Conservation (phyloP, 306 rosid species). For the Vigna trinervia region DNA sequence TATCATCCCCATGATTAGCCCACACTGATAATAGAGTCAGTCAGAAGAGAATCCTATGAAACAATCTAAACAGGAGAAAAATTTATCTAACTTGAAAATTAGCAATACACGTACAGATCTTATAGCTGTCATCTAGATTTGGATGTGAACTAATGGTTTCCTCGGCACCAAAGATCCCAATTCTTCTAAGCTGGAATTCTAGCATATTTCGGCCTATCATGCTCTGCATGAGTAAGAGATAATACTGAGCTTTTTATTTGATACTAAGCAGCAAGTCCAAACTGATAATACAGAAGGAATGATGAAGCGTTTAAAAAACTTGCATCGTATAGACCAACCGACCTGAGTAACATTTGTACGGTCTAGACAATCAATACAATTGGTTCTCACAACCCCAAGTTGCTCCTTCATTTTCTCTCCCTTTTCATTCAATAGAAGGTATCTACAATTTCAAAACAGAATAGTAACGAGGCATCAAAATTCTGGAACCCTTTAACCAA, state of each 20-base stretch:
- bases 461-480: slow-evolving; percentile 29
- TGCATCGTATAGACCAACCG: slow-evolving; percentile 19
- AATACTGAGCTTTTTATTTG: neutral
- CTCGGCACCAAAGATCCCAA: slow-evolving; percentile 82
- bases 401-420: slow-evolving; percentile 94
- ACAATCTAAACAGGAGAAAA: slow-evolving; percentile 7
- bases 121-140: slow-evolving; percentile 73
- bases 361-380: slow-evolving; percentile 90
- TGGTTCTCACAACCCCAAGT: slow-evolving; percentile 79
- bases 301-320: slow-evolving; percentile 17
- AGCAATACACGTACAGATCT: slow-evolving; percentile 60
- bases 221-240: slow-evolving; percentile 63
- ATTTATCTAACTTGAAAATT: slow-evolving; percentile 19
- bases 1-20: slow-evolving; percentile 92
- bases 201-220: slow-evolving; percentile 81
- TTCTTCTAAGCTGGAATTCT: slow-evolving; percentile 85
- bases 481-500: neutral
- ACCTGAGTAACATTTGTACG: slow-evolving; percentile 96
- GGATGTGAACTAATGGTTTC: slow-evolving; percentile 83
- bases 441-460: slow-evolving; percentile 57
- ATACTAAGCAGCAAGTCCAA: slow-evolving; percentile 4
- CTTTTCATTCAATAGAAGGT: slow-evolving; percentile 73
- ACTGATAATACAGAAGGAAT: slow-evolving; percentile 7
- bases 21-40: slow-evolving; percentile 61
- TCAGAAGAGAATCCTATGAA: slow-evolving; percentile 8